phyloP scores from a whole-genome alignment of 208 protist species.

The Spironucleus salmonicida region DNA sequence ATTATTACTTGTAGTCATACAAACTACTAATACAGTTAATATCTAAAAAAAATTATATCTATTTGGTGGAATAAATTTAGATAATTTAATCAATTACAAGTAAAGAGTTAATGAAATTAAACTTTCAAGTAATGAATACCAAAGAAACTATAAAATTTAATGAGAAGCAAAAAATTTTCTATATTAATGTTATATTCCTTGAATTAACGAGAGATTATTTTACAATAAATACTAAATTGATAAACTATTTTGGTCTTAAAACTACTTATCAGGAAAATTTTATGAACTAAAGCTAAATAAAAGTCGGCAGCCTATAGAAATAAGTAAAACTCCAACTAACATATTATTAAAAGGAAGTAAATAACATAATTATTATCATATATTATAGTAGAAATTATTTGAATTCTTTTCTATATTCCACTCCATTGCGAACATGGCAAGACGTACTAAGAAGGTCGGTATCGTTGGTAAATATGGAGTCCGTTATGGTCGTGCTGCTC shows the following conservation, averaged over 20 bases:
- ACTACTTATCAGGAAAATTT: slow-evolving; percentile 23
- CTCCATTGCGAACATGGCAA: no score
- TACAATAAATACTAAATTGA: slow-evolving; percentile 13
- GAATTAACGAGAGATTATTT: slow-evolving; percentile 1
- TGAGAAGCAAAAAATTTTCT: slow-evolving; percentile 17
- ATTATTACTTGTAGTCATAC: no score
- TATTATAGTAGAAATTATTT: no score
- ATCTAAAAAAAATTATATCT: no score
- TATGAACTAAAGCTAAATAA: no score
- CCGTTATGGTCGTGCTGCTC: slow-evolving; percentile 91
- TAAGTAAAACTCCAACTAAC: no score
- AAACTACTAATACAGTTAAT: no score
- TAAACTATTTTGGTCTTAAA: slow-evolving; percentile 18
- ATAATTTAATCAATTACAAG: slow-evolving; percentile 23
- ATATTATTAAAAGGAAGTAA: no score
- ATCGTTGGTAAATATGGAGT: slow-evolving; percentile 95
- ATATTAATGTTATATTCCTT: slow-evolving; percentile 13
- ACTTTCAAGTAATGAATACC: slow-evolving; percentile 22
- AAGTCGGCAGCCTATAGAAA: no score
- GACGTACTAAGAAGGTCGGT: slow-evolving; percentile 95
- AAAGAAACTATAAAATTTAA: slow-evolving; percentile 25
- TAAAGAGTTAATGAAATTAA: slow-evolving; percentile 6
- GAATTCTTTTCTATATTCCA: no score
- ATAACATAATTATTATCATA: no score
- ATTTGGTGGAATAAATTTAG: slow-evolving; percentile 31